Evolutionary conservation across 495 filamentous ascomycete species (phyloP).

Genomic region (Wilcoxina mikolae): DNA sequence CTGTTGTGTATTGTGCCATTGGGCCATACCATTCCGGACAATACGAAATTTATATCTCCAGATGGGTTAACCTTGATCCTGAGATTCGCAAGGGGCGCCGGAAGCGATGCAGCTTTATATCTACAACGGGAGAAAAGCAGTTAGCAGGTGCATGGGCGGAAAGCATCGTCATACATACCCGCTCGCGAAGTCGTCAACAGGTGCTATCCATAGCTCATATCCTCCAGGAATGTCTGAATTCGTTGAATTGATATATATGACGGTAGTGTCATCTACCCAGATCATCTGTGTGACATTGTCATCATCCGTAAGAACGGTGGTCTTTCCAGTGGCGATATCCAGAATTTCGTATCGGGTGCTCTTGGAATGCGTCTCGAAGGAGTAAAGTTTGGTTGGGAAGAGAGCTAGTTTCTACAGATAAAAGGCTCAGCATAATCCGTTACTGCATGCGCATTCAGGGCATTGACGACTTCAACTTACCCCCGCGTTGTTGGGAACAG

Average conservation of each 20-base stretch:
- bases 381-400: conserved; percentile 47
- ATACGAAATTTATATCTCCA: conserved; percentile 51
- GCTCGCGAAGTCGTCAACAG: conserved; percentile 31
- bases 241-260: conserved; percentile 21
- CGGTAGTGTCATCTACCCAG: conserved; percentile 17
- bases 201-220: conserved; percentile 43
- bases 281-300: conserved; percentile 14
- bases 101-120: conserved; percentile 49
- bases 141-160: conserved; percentile 3
- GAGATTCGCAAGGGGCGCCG: conserved; percentile 56
- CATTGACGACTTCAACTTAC: no score
- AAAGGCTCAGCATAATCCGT: neutral
- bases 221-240: conserved; percentile 13
- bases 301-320: conserved; percentile 48
- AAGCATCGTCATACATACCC: conserved; percentile 18
- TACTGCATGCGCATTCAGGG: no score
- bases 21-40: conserved; percentile 46
- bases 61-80: conserved; percentile 41
- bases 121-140: conserved; percentile 23
- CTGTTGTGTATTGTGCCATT: conserved; percentile 49
- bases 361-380: conserved; percentile 63
- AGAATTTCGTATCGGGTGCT: conserved; percentile 60
- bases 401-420: conserved; percentile 18
- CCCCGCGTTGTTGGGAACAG: conserved; percentile 45
- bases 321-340: conserved; percentile 53